Conservation (phyloP, 2,329 filamentous ascomycete genomes). For the Cladosporium phlei region DNA sequence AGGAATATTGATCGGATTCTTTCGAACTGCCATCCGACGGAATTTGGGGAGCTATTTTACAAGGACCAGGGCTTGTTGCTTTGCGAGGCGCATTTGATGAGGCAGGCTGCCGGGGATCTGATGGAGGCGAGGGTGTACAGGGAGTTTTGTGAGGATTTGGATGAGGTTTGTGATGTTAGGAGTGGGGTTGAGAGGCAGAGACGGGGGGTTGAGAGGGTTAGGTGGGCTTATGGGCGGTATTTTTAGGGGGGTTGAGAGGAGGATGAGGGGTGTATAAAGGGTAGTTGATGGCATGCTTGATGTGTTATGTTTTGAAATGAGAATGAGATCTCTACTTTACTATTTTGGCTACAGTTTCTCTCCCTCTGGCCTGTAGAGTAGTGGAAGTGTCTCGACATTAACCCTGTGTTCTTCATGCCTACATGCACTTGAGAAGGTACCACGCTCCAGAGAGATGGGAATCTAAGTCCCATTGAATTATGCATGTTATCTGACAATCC, state of each 20-base stretch:
- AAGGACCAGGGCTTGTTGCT: slow-evolving; percentile 88
- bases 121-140: slow-evolving; percentile 71
- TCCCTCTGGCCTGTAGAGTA: too few relatives aligned
- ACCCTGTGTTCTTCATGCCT: too few relatives aligned
- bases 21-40: slow-evolving; percentile 50
- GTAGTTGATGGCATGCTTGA: too few relatives aligned
- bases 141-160: slow-evolving; percentile 84
- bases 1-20: slow-evolving; percentile 77
- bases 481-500: too few relatives aligned
- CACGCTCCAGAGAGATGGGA: too few relatives aligned
- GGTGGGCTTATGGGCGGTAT: slow-evolving; percentile 87
- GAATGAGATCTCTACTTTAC: too few relatives aligned
- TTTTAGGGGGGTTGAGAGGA: slow-evolving; percentile 22
- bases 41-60: slow-evolving; percentile 75
- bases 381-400: too few relatives aligned
- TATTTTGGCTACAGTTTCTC: too few relatives aligned
- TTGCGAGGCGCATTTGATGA: slow-evolving; percentile 81
- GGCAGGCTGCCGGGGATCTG: slow-evolving; percentile 60
- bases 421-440: too few relatives aligned
- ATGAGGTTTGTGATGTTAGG: slow-evolving; percentile 75
- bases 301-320: neutral
- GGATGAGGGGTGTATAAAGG: too few relatives aligned
- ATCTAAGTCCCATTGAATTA: too few relatives aligned
- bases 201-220: slow-evolving; percentile 73
- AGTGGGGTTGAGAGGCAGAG: slow-evolving; percentile 73